Evolutionary conservation across 257 asterid species (phyloP), one percentile per base, ranked within the genome.

Genomic region (Misopates orontium): DNA sequence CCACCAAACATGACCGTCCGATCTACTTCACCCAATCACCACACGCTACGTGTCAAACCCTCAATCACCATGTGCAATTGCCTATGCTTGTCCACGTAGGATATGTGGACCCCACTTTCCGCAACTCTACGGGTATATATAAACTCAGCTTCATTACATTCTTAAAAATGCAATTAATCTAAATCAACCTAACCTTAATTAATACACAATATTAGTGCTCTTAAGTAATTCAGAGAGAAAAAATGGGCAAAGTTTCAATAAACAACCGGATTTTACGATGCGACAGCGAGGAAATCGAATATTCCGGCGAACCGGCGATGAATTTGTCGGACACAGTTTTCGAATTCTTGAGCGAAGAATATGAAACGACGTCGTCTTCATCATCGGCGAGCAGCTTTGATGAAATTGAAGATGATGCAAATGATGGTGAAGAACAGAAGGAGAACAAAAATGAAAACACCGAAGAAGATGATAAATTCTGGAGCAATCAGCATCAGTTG

Each of bases 301-400:
- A 75, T 68, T 45, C 91, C 70, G 89, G 66, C 47, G 91, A 87
- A 1, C 66, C 78, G 21, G 76, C 83, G 64, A 76, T 91, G 23
- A 84, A 83, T 66, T 73, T 93, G 2, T 80, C 95, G 39, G 96
- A 85, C 53, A 85, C 97, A 4, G 84, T 91, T 3, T 87, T 93
- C 47, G 89, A 87, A 62, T 93, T 93, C 68, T 75, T 87, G 2
- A 78, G 85, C 23, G 83, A 84, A 2, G 91, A 85, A 51, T 78
- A 67, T 17, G 85, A 79, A 64, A 82, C 85, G 11, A 53, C 80
- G 25, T 78, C 84, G 0, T 60, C 6, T 36, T 36, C 42, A 1
- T 36, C 42, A 3, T 36, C 78, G 67, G 77, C 63, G 65, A 84
- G 84, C 55, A 48, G 69, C 56, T 69, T 71, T 14, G 78, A 71